Evolutionary conservation across 768 basidiomycete genomes (phyloP).

Genomic region (Amanita brunnescens): DNA sequence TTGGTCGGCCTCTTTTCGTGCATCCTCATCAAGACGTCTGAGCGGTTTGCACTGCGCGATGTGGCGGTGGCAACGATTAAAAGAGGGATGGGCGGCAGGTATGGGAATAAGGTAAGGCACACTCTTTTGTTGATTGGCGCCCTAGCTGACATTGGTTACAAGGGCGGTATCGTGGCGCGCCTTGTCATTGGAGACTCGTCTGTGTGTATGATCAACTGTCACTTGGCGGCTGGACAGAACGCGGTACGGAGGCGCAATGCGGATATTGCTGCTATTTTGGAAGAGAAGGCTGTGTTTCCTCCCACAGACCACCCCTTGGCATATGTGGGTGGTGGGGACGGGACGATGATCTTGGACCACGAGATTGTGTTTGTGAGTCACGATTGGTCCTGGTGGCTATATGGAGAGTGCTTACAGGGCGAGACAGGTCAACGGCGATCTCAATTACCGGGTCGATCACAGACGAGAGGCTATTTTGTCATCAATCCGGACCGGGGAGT

Average conservation of each 20-base stretch:
- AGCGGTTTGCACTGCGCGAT: constrained; percentile 54
- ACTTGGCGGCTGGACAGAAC: constrained; percentile 92
- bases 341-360: constrained; percentile 89
- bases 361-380: constrained; percentile 80
- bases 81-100: constrained; percentile 85
- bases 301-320: constrained; percentile 47
- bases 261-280: constrained; percentile 81
- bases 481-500: constrained; percentile 59
- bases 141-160: constrained; percentile 2
- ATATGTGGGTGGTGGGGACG: constrained; percentile 88
- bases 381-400: background rate
- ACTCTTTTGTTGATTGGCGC: background rate
- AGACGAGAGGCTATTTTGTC: constrained; percentile 76
- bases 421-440: constrained; percentile 74
- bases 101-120: constrained; percentile 81
- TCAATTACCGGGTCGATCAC: constrained; percentile 97
- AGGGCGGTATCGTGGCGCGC: constrained; percentile 89
- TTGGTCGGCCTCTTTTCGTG: constrained; percentile 83
- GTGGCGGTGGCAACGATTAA: constrained; percentile 77
- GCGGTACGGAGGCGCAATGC: constrained; percentile 77
- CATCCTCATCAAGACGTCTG: constrained; percentile 62
- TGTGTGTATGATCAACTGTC: constrained; percentile 92
- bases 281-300: constrained; percentile 66
- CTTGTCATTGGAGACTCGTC: constrained; percentile 90
- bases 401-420: background rate